Percentiles rank a stretch among this genome's conserved stretches.
phyloP scores from a whole-genome alignment of 2,329 filamentous ascomycete genomes.

The Nemania sp. region DNA sequence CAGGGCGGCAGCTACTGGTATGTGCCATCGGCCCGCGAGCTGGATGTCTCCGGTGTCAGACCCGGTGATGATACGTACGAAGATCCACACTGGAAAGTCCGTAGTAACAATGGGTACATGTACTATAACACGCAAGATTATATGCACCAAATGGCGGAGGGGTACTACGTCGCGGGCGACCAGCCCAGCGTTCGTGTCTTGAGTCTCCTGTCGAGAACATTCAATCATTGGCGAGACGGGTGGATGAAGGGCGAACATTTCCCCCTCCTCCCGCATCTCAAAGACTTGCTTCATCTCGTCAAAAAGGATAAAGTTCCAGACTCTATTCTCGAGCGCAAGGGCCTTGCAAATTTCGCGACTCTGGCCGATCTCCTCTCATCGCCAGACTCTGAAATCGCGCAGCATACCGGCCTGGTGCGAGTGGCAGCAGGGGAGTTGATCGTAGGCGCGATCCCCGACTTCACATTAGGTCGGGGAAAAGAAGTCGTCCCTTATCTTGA shows the following conservation, averaged over 20 bases:
- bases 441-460: conserved; percentile 36
- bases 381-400: conserved; percentile 22
- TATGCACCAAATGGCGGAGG: conserved; percentile 38
- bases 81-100: conserved; percentile 35
- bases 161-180: conserved; percentile 26
- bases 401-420: conserved; percentile 29
- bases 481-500: conserved; percentile 32
- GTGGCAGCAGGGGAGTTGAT: conserved; percentile 32
- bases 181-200: conserved; percentile 33
- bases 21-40: conserved; percentile 30
- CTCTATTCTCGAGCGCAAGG: conserved; percentile 34
- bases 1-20: conserved; percentile 36
- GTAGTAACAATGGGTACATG: conserved; percentile 30
- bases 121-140: conserved; percentile 38
- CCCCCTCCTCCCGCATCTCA: conserved; percentile 33
- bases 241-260: conserved; percentile 37
- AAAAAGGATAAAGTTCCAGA: conserved; percentile 21
- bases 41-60: conserved; percentile 20
- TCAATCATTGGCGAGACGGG: conserved; percentile 39
- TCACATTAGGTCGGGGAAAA: conserved; percentile 36
- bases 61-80: conserved; percentile 34
- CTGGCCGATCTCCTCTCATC: conserved; percentile 32
- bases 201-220: conserved; percentile 34
- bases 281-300: conserved; percentile 24
- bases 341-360: conserved; percentile 32